These are phyloP conservation scores for Tephrocybe sp. DNA, from an alignment of 768 basidiomycete species.

Conservation along the genomic window DNA sequence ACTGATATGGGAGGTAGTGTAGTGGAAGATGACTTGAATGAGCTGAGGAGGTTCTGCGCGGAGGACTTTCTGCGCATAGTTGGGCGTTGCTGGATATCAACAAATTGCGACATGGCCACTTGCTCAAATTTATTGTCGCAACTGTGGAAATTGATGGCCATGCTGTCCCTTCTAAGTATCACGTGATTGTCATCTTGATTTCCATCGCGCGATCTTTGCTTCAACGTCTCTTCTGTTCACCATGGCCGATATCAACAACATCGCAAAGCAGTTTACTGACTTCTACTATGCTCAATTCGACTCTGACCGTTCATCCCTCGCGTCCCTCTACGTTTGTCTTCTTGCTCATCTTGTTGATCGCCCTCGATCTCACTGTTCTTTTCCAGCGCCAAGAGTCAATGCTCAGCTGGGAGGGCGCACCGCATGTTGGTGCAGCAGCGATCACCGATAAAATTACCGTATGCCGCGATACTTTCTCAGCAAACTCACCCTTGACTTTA, in stretches of 20 bases:
- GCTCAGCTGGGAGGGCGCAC: constrained; percentile 77
- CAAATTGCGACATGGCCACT: constrained; percentile 39
- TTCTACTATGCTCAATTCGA: constrained; percentile 89
- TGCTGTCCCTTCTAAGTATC: constrained; percentile 8
- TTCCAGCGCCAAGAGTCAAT: constrained; percentile 77
- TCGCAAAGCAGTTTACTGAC: constrained; percentile 78
- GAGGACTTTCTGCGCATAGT: constrained; percentile 83
- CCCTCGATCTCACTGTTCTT: too few species aligned
- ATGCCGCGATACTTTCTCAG: constrained; percentile 8
- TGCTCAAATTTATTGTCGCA: constrained; percentile 7
- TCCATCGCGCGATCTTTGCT: constrained; percentile 11
- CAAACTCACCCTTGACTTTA: background rate
- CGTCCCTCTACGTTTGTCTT: constrained; percentile 73
- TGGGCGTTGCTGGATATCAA: constrained; percentile 44
- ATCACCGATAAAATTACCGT: constrained; percentile 82
- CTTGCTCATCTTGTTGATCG: constrained; percentile 22
- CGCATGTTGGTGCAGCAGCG: constrained; percentile 47
- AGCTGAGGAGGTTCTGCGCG: constrained; percentile 78
- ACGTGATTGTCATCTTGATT: constrained; percentile 20
- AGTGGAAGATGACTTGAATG: constrained; percentile 54
- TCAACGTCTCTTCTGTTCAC: constrained; percentile 19
- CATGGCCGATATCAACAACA: constrained; percentile 72
- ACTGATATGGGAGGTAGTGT: constrained; percentile 33
- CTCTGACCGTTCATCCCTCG: constrained; percentile 52
- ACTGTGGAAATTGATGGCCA: constrained; percentile 7